These are phyloP conservation scores for Anisogramma anomala DNA, from an alignment of 2,329 filamentous ascomycete species.

Conservation along the genomic window DNA sequence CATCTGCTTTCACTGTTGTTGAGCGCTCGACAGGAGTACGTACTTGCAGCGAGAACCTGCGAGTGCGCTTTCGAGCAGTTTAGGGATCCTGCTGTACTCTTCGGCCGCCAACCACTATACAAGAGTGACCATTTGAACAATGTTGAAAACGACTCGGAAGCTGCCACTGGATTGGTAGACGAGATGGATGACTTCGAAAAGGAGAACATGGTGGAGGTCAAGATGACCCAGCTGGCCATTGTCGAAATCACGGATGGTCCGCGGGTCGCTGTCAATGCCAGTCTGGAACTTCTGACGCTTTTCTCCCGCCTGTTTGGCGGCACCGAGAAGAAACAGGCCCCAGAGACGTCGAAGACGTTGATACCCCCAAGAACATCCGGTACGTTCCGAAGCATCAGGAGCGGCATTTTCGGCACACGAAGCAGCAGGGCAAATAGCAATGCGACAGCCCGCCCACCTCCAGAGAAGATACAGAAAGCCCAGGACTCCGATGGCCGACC, in stretches of 20 bases:
- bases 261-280: slow-evolving; percentile 76
- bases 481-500: slow-evolving; percentile 21
- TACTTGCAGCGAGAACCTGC: slow-evolving; percentile 69
- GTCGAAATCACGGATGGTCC: slow-evolving; percentile 75
- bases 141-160: slow-evolving; percentile 27
- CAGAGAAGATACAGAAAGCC: slow-evolving; percentile 25
- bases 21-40: slow-evolving; percentile 75
- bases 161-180: slow-evolving; percentile 48
- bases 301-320: slow-evolving; percentile 70
- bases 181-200: slow-evolving; percentile 77
- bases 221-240: slow-evolving; percentile 85
- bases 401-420: slow-evolving; percentile 61
- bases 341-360: slow-evolving; percentile 30
- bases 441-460: slow-evolving; percentile 7
- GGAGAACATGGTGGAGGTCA: slow-evolving; percentile 79
- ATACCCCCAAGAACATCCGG: slow-evolving; percentile 58
- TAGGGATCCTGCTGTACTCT: slow-evolving; percentile 56
- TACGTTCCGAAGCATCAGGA: slow-evolving; percentile 56
- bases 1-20: slow-evolving; percentile 79
- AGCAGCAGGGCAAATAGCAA: slow-evolving; percentile 31
- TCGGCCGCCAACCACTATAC: slow-evolving; percentile 50
- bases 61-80: slow-evolving; percentile 90
- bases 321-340: slow-evolving; percentile 32
- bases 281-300: slow-evolving; percentile 70
- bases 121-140: slow-evolving; percentile 59